Evolutionary conservation across 202 grass and related monocot species (phyloP), one percentile per base, ranked within the genome.

Genomic region (Eragrostis tef): DNA sequence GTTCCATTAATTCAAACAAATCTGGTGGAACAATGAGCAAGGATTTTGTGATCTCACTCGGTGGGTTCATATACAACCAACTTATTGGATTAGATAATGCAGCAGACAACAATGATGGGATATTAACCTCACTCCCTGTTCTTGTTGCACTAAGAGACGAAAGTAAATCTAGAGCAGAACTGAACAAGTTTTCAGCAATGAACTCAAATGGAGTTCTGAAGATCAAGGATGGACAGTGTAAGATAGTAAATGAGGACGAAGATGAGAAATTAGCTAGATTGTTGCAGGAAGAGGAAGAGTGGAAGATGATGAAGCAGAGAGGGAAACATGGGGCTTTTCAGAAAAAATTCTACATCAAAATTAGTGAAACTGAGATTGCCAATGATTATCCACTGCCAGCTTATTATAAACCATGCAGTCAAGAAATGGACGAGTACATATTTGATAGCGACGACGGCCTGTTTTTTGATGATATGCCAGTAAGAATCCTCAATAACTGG

Each of bases 271-370:
- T 95, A 25, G 93, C 89, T 80, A 82, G 79, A 59, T 25, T 92
- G 5, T 62, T 92, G 79, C 89, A 95, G 53, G 87, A 92, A 81
- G 88, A 86, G 69, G 85, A 92, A 62, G 81, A 88, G 3, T 92
- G 90, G 81, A 86, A 90, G 49, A 49, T 80, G 36, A 71, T 75
- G 75, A 87, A 83, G 70, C 41, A 72, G 50, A 84, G 61, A 78
- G 60, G 75, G 3, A 71, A 46, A 68, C 47, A 22, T 63, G 75
- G 70, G 64, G 71, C 71, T 42, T 80, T 87, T 17, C 51, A 89
- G 74, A 95, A 89, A 63, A 86, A 91, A 69, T 39, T 92, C 52
- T 94, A 95, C 59, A 92, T 95, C 64, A 92, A 95, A 54, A 92
- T 92, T 29, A 92, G 83, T 67, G 89, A 95, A 82, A 12, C 76